Evolutionary conservation across 805 yeast genomes (phyloP), one percentile per base, ranked within the genome.

Genomic region (Nakazawaea populi): DNA sequence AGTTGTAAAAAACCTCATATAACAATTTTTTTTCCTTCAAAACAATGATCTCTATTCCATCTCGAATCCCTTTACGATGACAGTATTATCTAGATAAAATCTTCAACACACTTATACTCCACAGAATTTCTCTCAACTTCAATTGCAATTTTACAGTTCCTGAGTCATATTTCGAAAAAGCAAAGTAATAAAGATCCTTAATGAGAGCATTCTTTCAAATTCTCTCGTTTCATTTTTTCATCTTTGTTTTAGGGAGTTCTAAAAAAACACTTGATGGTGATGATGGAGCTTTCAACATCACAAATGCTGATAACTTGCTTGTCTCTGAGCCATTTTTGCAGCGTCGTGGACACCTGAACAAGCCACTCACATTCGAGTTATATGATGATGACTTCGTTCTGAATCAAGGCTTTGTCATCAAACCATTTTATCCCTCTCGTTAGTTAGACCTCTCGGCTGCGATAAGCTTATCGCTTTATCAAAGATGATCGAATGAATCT

Each of bases 361-460:
- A 48, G 27, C 54, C 54, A 6, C 32, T 54, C 14, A 49, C 42
- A 32, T 51, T 35, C 34, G 54, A 51, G 9, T 39, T 29, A 10
- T 51, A 42, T 29, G 52, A 51, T 29, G 56, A 54, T 11, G 46
- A 54, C 24, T 43, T 42, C 18, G 38, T 27, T 24, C 44, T 42
- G 24, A 45, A 34, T 30, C 27, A 51, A 11, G 52, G 53, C 9
- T 54, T 54, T 43, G 32, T 39, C 39, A 45, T 48, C 29, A 54
- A 40, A 30, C 53, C 56, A 6, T 52, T 48, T 40, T 54, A 43
- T 37, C 56, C 56, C 14, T 47, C 56, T 5, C 56, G 56, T 54
- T 32, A 36, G 56, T 52, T 11, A 4, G 9, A 42, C 55, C 49
- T 36, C 28, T 11, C 29, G 12, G 2, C 11, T 11, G 11, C 35